These are phyloP conservation scores for Phytophthora tentaculata DNA, from an alignment of 352 stramenopile species.

Conservation along the genomic window DNA sequence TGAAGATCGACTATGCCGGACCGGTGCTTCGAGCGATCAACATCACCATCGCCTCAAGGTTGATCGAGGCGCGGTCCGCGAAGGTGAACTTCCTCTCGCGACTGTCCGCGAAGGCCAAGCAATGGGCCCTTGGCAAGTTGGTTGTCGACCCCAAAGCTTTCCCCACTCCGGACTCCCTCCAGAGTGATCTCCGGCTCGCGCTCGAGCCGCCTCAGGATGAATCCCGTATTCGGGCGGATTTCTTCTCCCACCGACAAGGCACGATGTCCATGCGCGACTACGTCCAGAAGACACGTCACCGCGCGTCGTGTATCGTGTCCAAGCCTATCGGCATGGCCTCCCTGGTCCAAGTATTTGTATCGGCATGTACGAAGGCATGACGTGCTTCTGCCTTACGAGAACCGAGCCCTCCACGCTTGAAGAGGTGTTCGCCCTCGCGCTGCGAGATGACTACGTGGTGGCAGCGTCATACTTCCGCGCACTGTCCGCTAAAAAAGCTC, in stretches of 20 bases:
- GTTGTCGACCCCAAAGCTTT: too few species aligned
- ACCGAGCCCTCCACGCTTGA: constrained; percentile 8
- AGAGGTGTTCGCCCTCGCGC: constrained; percentile 11
- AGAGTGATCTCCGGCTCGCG: too few species aligned
- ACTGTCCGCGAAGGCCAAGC: too few species aligned
- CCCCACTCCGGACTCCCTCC: too few species aligned
- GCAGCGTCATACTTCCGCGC: neutral
- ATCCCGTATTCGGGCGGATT: too few species aligned
- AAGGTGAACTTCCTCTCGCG: too few species aligned
- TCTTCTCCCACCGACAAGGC: too few species aligned
- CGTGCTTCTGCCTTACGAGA: neutral
- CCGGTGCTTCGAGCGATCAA: neutral
- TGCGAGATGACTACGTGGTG: constrained; percentile 23
- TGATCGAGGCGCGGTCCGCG: neutral
- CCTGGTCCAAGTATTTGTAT: constrained; percentile 25
- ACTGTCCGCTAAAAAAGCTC: neutral
- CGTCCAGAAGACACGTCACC: too few species aligned
- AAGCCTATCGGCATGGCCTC: constrained; percentile 13
- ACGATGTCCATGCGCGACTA: too few species aligned
- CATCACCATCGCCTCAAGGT: neutral
- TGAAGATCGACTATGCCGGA: neutral
- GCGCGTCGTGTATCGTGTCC: too few species aligned
- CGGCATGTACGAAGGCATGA: constrained; percentile 17
- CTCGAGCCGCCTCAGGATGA: too few species aligned
- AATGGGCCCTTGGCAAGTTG: too few species aligned